These are phyloP conservation scores for Candida albicans DNA, from an alignment of 1,139 yeast genomes.

Conservation along the genomic window DNA sequence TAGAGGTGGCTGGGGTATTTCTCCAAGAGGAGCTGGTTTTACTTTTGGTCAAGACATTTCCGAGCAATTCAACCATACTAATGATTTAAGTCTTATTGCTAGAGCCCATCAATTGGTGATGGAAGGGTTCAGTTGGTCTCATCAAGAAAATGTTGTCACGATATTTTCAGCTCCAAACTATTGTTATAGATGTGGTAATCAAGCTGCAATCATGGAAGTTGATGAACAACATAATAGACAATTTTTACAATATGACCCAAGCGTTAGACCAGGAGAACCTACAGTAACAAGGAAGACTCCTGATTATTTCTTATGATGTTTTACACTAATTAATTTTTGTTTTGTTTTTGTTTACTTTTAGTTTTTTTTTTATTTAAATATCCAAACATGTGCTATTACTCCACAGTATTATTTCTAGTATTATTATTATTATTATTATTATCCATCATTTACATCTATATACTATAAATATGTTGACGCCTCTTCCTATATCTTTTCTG, in stretches of 20 bases:
- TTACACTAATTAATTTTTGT: neutral
- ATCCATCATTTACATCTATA: too few relatives aligned
- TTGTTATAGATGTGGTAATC: slow-evolving; percentile 97
- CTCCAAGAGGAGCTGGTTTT: slow-evolving; percentile 98
- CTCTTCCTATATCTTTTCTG: too few relatives aligned
- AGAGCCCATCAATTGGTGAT: slow-evolving; percentile 97
- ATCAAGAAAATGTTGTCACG: slow-evolving; percentile 87
- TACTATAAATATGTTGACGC: too few relatives aligned
- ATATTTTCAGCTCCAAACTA: slow-evolving; percentile 98
- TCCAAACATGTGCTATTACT: too few relatives aligned
- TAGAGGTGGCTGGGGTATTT: slow-evolving; percentile 93
- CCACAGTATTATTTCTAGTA: too few relatives aligned
- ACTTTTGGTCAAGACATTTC: slow-evolving; percentile 53
- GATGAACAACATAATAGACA: slow-evolving; percentile 90
- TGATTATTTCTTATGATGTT: slow-evolving; percentile 73
- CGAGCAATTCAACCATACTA: slow-evolving; percentile 78
- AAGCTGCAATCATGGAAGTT: slow-evolving; percentile 98
- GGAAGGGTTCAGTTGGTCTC: slow-evolving; percentile 89
- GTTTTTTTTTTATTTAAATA: too few relatives aligned
- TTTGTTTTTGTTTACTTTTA: neutral
- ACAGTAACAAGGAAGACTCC: slow-evolving; percentile 94
- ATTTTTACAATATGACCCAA: slow-evolving; percentile 90
- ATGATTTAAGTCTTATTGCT: slow-evolving; percentile 83
- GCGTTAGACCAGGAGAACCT: slow-evolving; percentile 95
- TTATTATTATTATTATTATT: too few relatives aligned